These are phyloP conservation scores for Phaseolus lunatus DNA, from an alignment of 306 rosid genomes.

Conservation along the genomic window DNA sequence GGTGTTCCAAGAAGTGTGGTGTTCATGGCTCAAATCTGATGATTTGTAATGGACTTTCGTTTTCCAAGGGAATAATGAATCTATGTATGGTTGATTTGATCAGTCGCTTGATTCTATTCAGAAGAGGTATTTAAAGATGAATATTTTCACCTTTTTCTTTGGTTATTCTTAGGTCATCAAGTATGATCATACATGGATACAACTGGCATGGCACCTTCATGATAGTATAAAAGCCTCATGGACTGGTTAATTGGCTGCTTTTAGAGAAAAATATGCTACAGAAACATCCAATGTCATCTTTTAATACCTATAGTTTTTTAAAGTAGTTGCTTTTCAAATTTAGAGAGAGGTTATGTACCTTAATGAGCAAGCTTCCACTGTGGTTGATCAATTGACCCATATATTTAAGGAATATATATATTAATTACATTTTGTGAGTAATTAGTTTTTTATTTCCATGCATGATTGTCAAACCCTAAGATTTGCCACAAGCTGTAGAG, in stretches of 20 bases:
- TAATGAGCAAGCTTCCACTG: constrained; percentile 1
- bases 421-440: too few species aligned
- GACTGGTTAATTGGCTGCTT: not conserved
- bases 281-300: constrained; percentile 11
- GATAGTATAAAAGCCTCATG: not conserved
- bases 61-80: not conserved
- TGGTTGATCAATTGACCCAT: not conserved
- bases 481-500: too few species aligned
- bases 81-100: not conserved
- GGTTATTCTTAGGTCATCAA: not conserved
- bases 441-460: too few species aligned
- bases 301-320: not conserved
- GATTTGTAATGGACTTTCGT: too few species aligned
- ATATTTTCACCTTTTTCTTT: not conserved
- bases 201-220: not conserved
- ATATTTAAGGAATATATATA: not conserved
- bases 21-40: constrained; percentile 1
- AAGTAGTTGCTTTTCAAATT: not conserved
- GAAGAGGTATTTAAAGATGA: constrained; percentile 13
- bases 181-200: not conserved
- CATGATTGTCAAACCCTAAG: too few species aligned
- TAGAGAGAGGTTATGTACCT: not conserved
- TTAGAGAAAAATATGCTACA: not conserved
- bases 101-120: not conserved
- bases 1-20: not conserved